These are phyloP conservation scores for Plantago elongata DNA, from an alignment of 257 asterid species.

Conservation along the genomic window DNA sequence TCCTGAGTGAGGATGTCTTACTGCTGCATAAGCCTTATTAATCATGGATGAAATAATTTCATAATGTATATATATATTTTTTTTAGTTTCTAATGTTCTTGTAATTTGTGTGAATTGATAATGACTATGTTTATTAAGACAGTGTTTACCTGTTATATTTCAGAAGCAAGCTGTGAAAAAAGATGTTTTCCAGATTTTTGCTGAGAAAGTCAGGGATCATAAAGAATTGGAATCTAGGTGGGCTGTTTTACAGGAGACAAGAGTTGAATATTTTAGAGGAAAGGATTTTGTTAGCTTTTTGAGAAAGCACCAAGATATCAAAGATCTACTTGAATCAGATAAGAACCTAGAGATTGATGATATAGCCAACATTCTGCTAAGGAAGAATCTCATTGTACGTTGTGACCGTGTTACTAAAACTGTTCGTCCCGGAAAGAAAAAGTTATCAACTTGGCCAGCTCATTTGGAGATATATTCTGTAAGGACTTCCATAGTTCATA, in stretches of 20 bases:
- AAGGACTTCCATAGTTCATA: slow-evolving; percentile 28
- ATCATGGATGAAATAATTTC: not conserved
- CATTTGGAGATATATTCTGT: slow-evolving; percentile 85
- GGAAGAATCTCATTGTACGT: slow-evolving; percentile 80
- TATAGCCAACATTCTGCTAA: slow-evolving; percentile 65
- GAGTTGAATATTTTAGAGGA: slow-evolving; percentile 96
- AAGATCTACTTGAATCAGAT: slow-evolving; percentile 73
- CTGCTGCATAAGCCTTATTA: not conserved
- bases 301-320: slow-evolving; percentile 73
- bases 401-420: slow-evolving; percentile 94
- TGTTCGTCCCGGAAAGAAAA: slow-evolving; percentile 93
- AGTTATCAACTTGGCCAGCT: slow-evolving; percentile 97
- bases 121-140: slow-evolving; percentile 4
- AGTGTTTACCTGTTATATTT: slow-evolving; percentile 25
- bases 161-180: slow-evolving; percentile 82
- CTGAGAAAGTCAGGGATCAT: slow-evolving; percentile 96
- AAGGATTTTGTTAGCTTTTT: slow-evolving; percentile 79
- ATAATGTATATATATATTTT: no score
- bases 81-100: slow-evolving; percentile 2
- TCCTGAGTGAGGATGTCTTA: no score
- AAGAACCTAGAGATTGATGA: slow-evolving; percentile 71
- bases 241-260: slow-evolving; percentile 97
- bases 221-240: slow-evolving; percentile 94
- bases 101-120: slow-evolving; percentile 13
- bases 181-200: slow-evolving; percentile 80